Evolutionary conservation across 2,329 filamentous ascomycete genomes (phyloP).

Genomic region (Rhinocladiella mackenziei): DNA sequence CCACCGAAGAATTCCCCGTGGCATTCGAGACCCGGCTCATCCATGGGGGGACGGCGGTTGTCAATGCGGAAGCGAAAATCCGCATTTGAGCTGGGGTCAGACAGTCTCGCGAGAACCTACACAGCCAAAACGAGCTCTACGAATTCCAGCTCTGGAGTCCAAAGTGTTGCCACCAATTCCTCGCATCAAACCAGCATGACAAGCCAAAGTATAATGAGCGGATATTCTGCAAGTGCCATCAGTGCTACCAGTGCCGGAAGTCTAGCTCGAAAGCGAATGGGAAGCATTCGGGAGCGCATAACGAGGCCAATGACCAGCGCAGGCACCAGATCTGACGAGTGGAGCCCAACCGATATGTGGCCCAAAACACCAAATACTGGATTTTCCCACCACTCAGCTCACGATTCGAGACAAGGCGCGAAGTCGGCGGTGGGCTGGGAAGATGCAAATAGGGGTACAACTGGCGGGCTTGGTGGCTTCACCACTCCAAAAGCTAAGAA

Average conservation of each 20-base stretch:
- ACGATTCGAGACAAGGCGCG: conserved; percentile 58
- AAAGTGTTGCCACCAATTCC: conserved; percentile 61
- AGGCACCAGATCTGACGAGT: conserved; percentile 38
- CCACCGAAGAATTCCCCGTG: conserved; percentile 55
- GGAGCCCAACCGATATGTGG: conserved; percentile 33
- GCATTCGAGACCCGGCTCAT: conserved; percentile 41
- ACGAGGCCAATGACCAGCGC: conserved; percentile 46
- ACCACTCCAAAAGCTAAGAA: conserved; percentile 71
- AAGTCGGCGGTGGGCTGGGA: conserved; percentile 64
- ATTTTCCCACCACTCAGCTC: conserved; percentile 87
- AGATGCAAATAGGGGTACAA: conserved; percentile 41
- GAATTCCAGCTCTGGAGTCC: conserved; percentile 67
- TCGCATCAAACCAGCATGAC: conserved; percentile 73
- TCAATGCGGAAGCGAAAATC: conserved; percentile 42
- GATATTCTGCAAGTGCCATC: conserved; percentile 80
- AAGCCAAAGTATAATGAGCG: conserved; percentile 87
- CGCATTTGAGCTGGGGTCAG: conserved; percentile 70
- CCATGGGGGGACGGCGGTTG: conserved; percentile 39
- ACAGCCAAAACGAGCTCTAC: conserved; percentile 86
- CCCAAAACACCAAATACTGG: conserved; percentile 62
- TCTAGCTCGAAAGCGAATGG: conserved; percentile 64
- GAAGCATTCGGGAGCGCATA: conserved; percentile 29
- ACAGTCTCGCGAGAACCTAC: conserved; percentile 69
- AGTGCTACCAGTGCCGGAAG: conserved; percentile 95
- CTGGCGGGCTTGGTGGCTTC: conserved; percentile 72